Evolutionary conservation across 495 filamentous ascomycete species (phyloP).

Genomic region (Daldinia concentrica): DNA sequence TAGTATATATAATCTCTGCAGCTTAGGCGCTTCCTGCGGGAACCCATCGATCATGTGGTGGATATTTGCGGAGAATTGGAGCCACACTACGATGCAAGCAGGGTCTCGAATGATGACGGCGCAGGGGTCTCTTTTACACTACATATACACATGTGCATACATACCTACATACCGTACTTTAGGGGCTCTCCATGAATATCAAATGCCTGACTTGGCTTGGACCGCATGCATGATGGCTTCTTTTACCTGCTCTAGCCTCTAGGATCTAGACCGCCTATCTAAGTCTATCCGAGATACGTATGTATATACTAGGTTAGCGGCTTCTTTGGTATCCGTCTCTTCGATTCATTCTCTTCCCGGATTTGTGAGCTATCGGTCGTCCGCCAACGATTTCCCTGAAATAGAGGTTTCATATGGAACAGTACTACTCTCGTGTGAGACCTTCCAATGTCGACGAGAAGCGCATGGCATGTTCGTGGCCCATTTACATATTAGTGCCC

Average conservation of each 20-base stretch:
- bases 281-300: constrained; percentile 27
- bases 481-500: neutral
- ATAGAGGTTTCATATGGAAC: neutral
- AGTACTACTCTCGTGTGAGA: neutral
- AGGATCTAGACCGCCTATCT: constrained; percentile 38
- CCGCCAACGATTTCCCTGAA: neutral
- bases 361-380: constrained; percentile 12
- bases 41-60: constrained; percentile 42
- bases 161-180: constrained; percentile 9
- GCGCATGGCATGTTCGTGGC: neutral
- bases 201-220: constrained; percentile 20
- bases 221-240: constrained; percentile 19
- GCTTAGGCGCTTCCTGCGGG: constrained; percentile 37
- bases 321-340: constrained; percentile 11
- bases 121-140: constrained; percentile 22
- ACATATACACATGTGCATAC: neutral
- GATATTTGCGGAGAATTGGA: constrained; percentile 39
- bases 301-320: constrained; percentile 20
- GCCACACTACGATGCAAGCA: constrained; percentile 37
- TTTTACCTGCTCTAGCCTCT: constrained; percentile 1
- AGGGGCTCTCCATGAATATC: constrained; percentile 19
- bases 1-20: constrained; percentile 14
- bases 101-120: constrained; percentile 36
- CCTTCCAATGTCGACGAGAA: constrained; percentile 5
- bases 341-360: neutral